Evolutionary conservation across 139 green algal genomes (phyloP), one percentile per base, ranked within the genome.

Genomic region (Coelastrella sp.): DNA sequence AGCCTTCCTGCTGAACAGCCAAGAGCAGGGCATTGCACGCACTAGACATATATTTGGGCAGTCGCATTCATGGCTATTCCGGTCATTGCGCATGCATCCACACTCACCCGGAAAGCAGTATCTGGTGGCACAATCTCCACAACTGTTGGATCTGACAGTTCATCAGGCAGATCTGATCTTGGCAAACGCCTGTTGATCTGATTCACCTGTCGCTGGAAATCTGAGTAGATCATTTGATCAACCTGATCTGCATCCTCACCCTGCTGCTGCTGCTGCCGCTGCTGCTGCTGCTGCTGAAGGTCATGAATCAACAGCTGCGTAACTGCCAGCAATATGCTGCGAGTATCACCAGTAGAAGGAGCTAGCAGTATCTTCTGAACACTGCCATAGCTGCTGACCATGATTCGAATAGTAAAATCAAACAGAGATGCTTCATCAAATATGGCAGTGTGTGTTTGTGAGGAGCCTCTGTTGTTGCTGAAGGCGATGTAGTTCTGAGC

Each of bases 341-440:
- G 62, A 25, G 38, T 64, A 43, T 74, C 60, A 3, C 34, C 30
- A 21, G 30, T 23, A 3, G 25, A 38, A 11, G 60, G 62, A 4
- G 59, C 27, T 41, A 73, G 79, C 43, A 73, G 63, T 2, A 66
- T 45, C 35, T 38, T 48, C 63, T 77, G 79, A n/a, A 6, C 13
- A 2, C 6, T 38, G 32, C 75, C 75, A 50, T 83, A 83, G 3
- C 2, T 11, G 51, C 75, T 83, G 32, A 83, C 50, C n/a, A 51
- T 51, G 25, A 37, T 51, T 13, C 75, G 21, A 8, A 71, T 32
- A 21, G 40, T 25, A 17, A 83, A 83, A 51, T 83, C 75, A 71
- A 83, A 83, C 7, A 83, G 75, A 4, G 50, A 30, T 6, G 75
- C 15, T 37, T 83, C 75, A 37, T 62, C 41, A 41, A 60, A 21